A percentile compares a stretch with the other conserved stretches of the same genome.
Evolutionary conservation across 164 flowering plant genomes (phyloP).

Genomic region (Vitis rotundifolia): DNA sequence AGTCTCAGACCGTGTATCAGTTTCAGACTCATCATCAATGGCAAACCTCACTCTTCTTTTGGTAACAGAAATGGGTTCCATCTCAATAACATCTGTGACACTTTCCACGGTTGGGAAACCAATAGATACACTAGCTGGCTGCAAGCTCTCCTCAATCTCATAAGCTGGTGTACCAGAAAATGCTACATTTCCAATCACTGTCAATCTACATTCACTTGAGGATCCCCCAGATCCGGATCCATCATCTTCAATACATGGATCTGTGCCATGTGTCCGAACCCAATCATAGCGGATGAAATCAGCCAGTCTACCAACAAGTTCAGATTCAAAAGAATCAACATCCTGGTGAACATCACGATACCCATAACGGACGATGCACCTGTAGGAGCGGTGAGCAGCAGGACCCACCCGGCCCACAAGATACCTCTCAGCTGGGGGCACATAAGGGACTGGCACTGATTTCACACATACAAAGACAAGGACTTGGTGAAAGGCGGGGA

Average conservation of each 20-base stretch:
- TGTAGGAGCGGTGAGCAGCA: constrained; percentile 68
- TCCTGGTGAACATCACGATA: constrained; percentile 94
- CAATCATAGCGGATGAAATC: constrained; percentile 71
- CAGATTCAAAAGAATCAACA: constrained; percentile 76
- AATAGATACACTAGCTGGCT: constrained; percentile 65
- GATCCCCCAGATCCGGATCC: constrained; percentile 34
- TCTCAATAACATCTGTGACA: constrained; percentile 54
- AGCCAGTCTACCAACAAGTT: constrained; percentile 59
- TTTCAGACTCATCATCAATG: constrained; percentile 39
- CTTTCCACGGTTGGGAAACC: constrained; percentile 60
- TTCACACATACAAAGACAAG: constrained; percentile 83
- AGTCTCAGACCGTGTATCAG: constrained; percentile 18
- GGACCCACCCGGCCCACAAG: constrained; percentile 93
- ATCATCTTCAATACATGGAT: constrained; percentile 29
- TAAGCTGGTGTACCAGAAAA: constrained; percentile 36
- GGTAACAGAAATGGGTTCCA: constrained; percentile 37
- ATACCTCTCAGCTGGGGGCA: constrained; percentile 75
- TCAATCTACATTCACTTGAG: constrained; percentile 45
- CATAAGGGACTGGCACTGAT: constrained; percentile 80
- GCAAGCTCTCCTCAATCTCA: constrained; percentile 54
- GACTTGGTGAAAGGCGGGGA: constrained; percentile 87
- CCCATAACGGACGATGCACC: constrained; percentile 91
- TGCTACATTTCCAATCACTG: constrained; percentile 65
- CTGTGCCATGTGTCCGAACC: constrained; percentile 18
- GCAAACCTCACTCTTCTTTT: constrained; percentile 65